phyloP scores from a whole-genome alignment of 768 basidiomycete genomes.

The Macrolepiota dolichaula region DNA sequence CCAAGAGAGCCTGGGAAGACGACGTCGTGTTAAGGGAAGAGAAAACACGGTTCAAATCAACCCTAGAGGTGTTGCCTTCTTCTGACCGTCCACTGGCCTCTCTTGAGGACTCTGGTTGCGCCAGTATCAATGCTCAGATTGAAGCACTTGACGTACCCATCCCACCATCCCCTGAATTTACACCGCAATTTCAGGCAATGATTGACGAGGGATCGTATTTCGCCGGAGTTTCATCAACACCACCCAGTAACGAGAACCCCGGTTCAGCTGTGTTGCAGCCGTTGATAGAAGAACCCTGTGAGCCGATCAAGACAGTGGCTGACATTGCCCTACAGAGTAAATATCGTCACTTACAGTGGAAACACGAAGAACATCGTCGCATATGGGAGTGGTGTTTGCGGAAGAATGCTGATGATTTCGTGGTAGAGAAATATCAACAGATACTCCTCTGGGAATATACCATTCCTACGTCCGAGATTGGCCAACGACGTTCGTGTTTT shows the following conservation, averaged over 20 bases:
- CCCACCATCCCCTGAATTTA: constrained; percentile 20
- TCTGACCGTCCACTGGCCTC: background rate
- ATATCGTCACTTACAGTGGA: constrained; percentile 67
- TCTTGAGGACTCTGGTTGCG: constrained; percentile 20
- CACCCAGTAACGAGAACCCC: background rate
- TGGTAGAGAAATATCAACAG: constrained; percentile 91
- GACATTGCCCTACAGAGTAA: constrained; percentile 78
- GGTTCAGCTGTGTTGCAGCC: background rate
- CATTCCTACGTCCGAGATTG: constrained; percentile 69
- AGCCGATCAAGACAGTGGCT: constrained; percentile 53
- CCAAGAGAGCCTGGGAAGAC: constrained; percentile 83
- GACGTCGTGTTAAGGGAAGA: constrained; percentile 80
- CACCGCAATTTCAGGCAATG: constrained; percentile 32
- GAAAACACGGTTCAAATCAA: constrained; percentile 39
- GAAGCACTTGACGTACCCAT: constrained; percentile 44
- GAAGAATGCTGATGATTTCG: constrained; percentile 82
- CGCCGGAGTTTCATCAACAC: constrained; percentile 17
- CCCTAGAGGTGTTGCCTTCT: constrained; percentile 35
- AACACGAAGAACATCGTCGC: constrained; percentile 82
- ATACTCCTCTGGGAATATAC: constrained; percentile 79
- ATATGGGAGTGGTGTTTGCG: constrained; percentile 96
- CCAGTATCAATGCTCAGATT: constrained; percentile 68
- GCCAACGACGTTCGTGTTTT: constrained; percentile 70
- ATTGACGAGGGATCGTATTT: constrained; percentile 31
- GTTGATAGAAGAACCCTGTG: constrained; percentile 14